A percentile compares a stretch with the other conserved stretches of the same genome.
Conservation (phyloP, 805 yeast species). For the Komagataella pastoris region DNA sequence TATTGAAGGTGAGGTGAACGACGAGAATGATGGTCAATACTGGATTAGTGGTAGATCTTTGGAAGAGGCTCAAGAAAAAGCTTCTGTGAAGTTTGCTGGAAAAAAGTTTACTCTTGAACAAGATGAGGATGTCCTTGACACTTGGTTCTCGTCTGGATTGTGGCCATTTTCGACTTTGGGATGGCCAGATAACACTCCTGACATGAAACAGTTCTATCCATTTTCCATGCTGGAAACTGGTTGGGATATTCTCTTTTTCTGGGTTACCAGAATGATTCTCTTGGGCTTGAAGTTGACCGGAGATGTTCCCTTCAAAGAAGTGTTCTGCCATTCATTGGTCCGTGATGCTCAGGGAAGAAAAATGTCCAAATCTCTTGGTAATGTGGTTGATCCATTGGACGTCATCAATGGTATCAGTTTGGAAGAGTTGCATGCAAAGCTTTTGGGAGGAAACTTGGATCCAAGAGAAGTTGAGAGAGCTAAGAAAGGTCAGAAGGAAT, state of each 20-base stretch:
- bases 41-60: conserved; percentile 86
- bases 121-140: conserved; percentile 96
- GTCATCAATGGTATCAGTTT: conserved; percentile 83
- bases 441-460: conserved; percentile 74
- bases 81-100: conserved; percentile 58
- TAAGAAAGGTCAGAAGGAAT: conserved; percentile 70
- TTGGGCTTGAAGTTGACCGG: conserved; percentile 87
- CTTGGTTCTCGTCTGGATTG: conserved; percentile 97
- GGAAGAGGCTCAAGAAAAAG: conserved; percentile 80
- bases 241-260: conserved; percentile 98
- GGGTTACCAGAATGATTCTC: conserved; percentile 96
- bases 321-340: conserved; percentile 94
- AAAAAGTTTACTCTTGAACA: conserved; percentile 68
- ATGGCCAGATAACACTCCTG: conserved; percentile 76
- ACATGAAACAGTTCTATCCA: conserved; percentile 71
- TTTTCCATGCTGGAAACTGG: conserved; percentile 95
- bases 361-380: conserved; percentile 97
- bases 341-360: conserved; percentile 99
- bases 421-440: conserved; percentile 65
- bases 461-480: conserved; percentile 83
- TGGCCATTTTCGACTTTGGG: conserved; percentile 97
- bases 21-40: conserved; percentile 46
- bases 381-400: conserved; percentile 91
- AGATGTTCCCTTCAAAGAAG: conserved; percentile 85
- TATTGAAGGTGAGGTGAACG: conserved; percentile 63